Conservation (phyloP, 148 eudicot genomes). For the Vaccinium vitisidaea region DNA sequence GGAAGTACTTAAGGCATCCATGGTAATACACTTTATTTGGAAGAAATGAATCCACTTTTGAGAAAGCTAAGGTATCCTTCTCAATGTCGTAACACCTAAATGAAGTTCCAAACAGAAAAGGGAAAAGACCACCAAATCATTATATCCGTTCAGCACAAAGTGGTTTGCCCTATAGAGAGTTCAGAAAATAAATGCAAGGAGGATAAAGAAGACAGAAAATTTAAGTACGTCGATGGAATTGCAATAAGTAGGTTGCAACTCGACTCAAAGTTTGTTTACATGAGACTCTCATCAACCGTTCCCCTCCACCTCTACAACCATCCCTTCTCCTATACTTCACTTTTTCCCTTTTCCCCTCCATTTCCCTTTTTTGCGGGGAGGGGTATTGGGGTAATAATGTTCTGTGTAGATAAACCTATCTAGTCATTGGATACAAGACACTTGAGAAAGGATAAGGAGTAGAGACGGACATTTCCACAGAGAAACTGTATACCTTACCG, state of each 20-base stretch:
- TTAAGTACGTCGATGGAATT: background rate
- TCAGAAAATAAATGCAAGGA: background rate
- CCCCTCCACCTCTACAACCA: background rate
- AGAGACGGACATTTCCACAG: background rate
- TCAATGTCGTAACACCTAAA: constrained; percentile 82
- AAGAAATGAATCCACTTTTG: constrained; percentile 87
- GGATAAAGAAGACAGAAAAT: background rate
- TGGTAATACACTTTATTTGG: constrained; percentile 82
- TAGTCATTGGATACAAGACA: background rate
- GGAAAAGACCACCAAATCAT: constrained; percentile 7
- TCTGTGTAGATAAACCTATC: background rate
- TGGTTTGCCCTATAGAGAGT: background rate
- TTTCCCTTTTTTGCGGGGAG: background rate
- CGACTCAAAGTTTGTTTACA: background rate
- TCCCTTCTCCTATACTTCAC: background rate
- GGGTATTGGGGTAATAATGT: background rate
- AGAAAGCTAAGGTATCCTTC: constrained; percentile 81
- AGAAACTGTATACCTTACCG: background rate
- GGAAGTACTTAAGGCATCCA: constrained; percentile 91
- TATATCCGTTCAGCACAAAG: background rate
- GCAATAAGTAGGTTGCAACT: background rate
- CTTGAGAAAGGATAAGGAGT: background rate
- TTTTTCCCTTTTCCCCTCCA: background rate
- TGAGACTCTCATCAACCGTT: background rate
- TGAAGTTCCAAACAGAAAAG: constrained; percentile 10